Base-by-base conservation (phyloP, 805 yeast species). In the Cyberlindnera maclurae region DNA sequence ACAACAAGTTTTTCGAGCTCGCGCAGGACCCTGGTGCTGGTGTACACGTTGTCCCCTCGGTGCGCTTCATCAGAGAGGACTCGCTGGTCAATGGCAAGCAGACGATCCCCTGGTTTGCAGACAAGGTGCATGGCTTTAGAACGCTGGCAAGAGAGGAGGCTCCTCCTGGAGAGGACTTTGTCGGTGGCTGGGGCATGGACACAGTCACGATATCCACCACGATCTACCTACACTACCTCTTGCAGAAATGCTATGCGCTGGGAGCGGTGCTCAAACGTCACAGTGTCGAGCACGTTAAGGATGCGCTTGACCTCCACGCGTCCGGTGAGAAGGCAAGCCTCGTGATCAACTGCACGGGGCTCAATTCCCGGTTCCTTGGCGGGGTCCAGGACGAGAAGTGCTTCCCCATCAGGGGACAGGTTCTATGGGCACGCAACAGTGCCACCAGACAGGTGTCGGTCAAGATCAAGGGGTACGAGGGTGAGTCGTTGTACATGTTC, bases 331-430 rank as follows among this genome's bases (percentile, higher is more conserved):
- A 45, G 8, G 70, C 84, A 0, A 71, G 73, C 37, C 47, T 71
- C 10, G 73, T 79, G 11, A 61, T 82, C 39, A 80, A 81, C 48
- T 68, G 77, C 36, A 60, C 81, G 1, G 88, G 86, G 1, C 50
- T 77, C 3, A 50, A 65, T 20, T 75, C 80, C 0, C 53, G 60
- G 5, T 47, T 52, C 8, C 58, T 77, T 10, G 57, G 52, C 3
- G 79, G 79, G 3, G 73, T 69, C 12, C 59, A 63, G 13, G 79
- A 75, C 41, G 37, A 58, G 4, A 49, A 58, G 3, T 64, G 68
- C 26, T 69, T 52, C 47, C 77, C 82, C 1, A 71, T 78, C n/a
- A 63, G 72, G 44, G 87, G 86, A 1, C 83, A 77, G 49, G 73
- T 74, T 10, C 52, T 77, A 9, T 65, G 73, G 42, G 51, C 47